A percentile compares a stretch with the other conserved stretches of the same genome.
Conservation (phyloP, 2,329 filamentous ascomycete genomes). For the Penicillium psychrosexuale region DNA sequence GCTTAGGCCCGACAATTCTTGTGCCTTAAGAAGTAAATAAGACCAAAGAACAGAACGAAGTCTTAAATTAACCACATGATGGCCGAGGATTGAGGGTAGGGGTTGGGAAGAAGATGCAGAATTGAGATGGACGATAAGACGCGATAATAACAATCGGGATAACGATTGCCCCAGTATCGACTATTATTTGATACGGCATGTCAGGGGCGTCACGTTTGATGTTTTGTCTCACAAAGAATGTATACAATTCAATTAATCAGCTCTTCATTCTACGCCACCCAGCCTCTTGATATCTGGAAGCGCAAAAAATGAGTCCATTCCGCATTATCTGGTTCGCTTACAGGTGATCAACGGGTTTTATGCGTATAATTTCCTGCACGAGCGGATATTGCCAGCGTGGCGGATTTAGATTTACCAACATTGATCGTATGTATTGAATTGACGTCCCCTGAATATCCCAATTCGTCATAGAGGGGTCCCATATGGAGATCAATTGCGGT, state of each 20-base stretch:
- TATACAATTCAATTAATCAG: neutral
- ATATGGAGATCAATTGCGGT: neutral
- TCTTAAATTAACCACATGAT: slow-evolving; percentile 6
- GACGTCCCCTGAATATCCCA: neutral
- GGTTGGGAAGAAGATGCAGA: slow-evolving; percentile 9
- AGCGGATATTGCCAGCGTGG: slow-evolving; percentile 3
- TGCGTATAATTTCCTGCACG: slow-evolving; percentile 6
- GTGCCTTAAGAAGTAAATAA: neutral
- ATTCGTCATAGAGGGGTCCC: neutral
- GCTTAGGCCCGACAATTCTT: neutral
- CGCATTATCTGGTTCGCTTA: neutral
- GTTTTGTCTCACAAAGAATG: neutral
- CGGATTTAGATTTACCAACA: neutral
- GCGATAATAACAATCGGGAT: slow-evolving; percentile 12
- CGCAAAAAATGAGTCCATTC: neutral
- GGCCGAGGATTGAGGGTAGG: slow-evolving; percentile 7
- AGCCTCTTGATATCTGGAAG: neutral
- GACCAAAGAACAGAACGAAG: neutral
- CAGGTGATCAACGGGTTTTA: neutral
- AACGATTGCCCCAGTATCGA: slow-evolving; percentile 9
- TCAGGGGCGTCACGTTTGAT: neutral
- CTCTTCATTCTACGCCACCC: neutral
- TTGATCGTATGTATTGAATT: neutral
- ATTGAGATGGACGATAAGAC: slow-evolving; percentile 9
- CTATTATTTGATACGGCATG: slow-evolving; percentile 1